Evolutionary conservation across 768 basidiomycete genomes (phyloP), one percentile per base, ranked within the genome.

Genomic region (Nidularia sp.): DNA sequence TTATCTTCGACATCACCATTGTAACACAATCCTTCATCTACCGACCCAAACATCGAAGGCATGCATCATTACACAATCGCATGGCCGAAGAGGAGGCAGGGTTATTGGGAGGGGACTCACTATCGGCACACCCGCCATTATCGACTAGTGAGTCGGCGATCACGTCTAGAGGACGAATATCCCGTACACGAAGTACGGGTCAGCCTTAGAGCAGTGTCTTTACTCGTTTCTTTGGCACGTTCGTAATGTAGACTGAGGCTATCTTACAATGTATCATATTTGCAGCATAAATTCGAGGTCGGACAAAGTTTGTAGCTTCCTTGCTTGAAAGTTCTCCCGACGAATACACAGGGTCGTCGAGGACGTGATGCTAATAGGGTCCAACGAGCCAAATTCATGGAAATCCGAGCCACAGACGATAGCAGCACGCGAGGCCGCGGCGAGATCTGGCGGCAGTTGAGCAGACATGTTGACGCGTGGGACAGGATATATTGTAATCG

Each of bases 1-100:
- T 98, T 13, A 68, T 93, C 57, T 98, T 98, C 66, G 97, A 99
- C 65, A 70, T 98, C 33, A 88, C 88, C 4, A 98, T 99, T 62
- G 85, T 98, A 50, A 66, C 78, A 7, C 97, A 99, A 69, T 86
- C 86, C 18, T 78, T 87, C 60, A 71, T 94, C 18, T 98, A 98
- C 67, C 78, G 79, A 47, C 73, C 75, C 29, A 73, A 67, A 47
- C 72, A 65, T 35, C 76, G 71, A 33, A 72, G 77, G 52, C 73
- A 71, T 50, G 45, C 53, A 45, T 44, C 18, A 57, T 25, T 56
- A 56, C 66, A 60, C 55, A 63, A 53, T 15, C 62, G 63, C 36
- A 48, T 62, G 7, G 57, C 60, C 15, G 45, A 65, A 46, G 82
- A 82, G 57, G 78, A 75, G 48, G 69, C 77, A 0, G 78, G 76